A percentile compares a stretch with the other conserved stretches of the same genome.
Conservation (phyloP, 371 early-diverging fungal genomes). For the Zancudomyces culisetae region DNA sequence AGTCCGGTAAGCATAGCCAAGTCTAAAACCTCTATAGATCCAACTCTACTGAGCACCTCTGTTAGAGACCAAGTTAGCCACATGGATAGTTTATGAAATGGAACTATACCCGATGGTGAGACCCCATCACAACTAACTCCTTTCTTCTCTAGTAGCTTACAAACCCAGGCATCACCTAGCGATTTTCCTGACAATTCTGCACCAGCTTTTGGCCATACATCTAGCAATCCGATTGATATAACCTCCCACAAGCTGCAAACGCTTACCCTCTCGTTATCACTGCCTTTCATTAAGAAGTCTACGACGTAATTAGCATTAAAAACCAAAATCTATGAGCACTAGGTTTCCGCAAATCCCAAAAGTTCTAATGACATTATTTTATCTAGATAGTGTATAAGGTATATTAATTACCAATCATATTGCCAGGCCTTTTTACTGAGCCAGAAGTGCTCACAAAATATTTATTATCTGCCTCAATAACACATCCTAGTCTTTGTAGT, state of each 20-base stretch:
- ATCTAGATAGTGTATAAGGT: conserved; percentile 4
- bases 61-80: conserved; percentile 86
- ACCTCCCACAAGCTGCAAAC: conserved; percentile 57
- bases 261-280: conserved; percentile 25
- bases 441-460: conserved; percentile 35
- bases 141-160: conserved; percentile 24
- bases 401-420: conserved; percentile 28
- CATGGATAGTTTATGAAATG: conserved; percentile 85
- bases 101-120: conserved; percentile 29
- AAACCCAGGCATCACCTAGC: conserved; percentile 86
- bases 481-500: conserved; percentile 43
- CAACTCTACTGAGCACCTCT: conserved; percentile 47
- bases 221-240: conserved; percentile 45
- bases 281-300: conserved; percentile 26
- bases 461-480: conserved; percentile 28
- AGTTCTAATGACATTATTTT: neutral
- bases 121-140: neutral
- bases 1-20: conserved; percentile 61
- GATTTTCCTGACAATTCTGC: conserved; percentile 47
- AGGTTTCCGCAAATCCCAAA: neutral
- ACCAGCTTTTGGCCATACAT: conserved; percentile 63
- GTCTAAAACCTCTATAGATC: conserved; percentile 34
- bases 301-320: neutral
- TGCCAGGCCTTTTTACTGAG: conserved; percentile 50
- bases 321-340: neutral